Percentiles rank a stretch among this genome's conserved stretches.
phyloP scores from a whole-genome alignment of 495 filamentous ascomycete genomes.

The Xylaria nigripes region DNA sequence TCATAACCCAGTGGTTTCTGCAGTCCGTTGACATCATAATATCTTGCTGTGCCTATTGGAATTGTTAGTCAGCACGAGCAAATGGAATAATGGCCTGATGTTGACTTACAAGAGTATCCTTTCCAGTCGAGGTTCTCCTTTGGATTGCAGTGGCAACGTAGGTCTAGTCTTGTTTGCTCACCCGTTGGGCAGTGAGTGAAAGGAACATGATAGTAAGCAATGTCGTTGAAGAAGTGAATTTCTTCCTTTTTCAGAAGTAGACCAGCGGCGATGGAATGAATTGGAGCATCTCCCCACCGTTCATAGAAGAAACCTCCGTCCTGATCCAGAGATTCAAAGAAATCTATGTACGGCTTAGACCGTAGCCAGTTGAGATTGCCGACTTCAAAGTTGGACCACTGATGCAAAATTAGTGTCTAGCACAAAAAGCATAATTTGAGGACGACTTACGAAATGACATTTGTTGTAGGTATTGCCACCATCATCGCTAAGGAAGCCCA shows the following conservation, averaged over 20 bases:
- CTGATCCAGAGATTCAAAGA: conserved; percentile 67
- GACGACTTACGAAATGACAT: conserved; percentile 82
- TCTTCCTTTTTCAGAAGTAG: conserved; percentile 83
- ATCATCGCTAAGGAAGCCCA: conserved; percentile 88
- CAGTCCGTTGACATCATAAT: conserved; percentile 71
- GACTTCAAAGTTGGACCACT: conserved; percentile 94
- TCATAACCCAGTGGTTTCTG: conserved; percentile 78
- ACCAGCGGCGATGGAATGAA: conserved; percentile 88
- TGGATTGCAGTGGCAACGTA: conserved; percentile 90
- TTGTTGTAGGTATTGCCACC: conserved; percentile 85
- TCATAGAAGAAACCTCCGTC: conserved; percentile 93
- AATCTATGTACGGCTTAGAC: conserved; percentile 70
- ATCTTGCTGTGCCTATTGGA: conserved; percentile 61
- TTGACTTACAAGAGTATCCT: conserved; percentile 77
- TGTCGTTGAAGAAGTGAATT: conserved; percentile 98
- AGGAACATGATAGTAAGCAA: conserved; percentile 96
- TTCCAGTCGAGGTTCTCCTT: conserved; percentile 99
- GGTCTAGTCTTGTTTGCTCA: conserved; percentile 67
- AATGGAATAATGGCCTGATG: not conserved
- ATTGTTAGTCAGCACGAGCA: conserved; percentile 1
- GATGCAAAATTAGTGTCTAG: conserved; percentile 13
- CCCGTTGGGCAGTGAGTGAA: conserved; percentile 95
- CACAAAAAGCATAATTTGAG: not conserved
- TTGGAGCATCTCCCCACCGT: conserved; percentile 84
- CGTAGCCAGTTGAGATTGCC: conserved; percentile 78